A percentile compares a stretch with the other conserved stretches of the same genome.
Evolutionary conservation across 768 basidiomycete genomes (phyloP).

Genomic region (Dendrothele bispora): DNA sequence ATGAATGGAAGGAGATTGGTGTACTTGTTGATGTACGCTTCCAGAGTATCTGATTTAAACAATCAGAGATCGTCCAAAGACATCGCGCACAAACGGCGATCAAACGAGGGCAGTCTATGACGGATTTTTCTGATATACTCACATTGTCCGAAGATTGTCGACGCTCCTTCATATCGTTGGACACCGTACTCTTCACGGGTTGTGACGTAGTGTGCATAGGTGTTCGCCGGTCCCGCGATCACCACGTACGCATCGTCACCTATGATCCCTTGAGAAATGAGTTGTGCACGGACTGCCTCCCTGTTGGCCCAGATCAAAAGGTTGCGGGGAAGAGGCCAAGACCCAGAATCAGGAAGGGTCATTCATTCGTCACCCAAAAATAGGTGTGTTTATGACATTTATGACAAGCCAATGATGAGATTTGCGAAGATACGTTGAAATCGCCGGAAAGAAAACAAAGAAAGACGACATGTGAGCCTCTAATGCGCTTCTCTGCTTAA

Average conservation of each 20-base stretch:
- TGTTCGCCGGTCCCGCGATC: constrained; percentile 79
- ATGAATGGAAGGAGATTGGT: constrained; percentile 64
- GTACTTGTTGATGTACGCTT: constrained; percentile 80
- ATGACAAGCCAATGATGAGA: too few relatives aligned
- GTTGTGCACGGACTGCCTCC: constrained; percentile 61
- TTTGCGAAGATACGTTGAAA: too few relatives aligned
- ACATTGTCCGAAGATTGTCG: constrained; percentile 78
- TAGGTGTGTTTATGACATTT: too few relatives aligned
- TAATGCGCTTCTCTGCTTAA: too few relatives aligned
- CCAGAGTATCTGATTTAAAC: constrained; percentile 57
- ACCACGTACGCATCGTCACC: constrained; percentile 74
- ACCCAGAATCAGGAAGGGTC: constrained; percentile 23
- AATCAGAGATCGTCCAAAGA: background rate
- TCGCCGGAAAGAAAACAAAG: too few relatives aligned
- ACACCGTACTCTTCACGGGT: constrained; percentile 72
- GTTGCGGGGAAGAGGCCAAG: constrained; percentile 22
- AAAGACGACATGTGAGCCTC: too few relatives aligned
- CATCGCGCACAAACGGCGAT: too few relatives aligned
- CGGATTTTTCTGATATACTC: too few relatives aligned
- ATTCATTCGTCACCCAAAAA: too few relatives aligned
- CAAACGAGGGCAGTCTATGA: too few relatives aligned
- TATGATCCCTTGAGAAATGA: constrained; percentile 64
- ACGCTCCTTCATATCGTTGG: constrained; percentile 82
- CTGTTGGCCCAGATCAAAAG: constrained; percentile 37
- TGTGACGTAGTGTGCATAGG: constrained; percentile 73